phyloP scores from a whole-genome alignment of 768 basidiomycete species.

The Glaciozyma antarctica region DNA sequence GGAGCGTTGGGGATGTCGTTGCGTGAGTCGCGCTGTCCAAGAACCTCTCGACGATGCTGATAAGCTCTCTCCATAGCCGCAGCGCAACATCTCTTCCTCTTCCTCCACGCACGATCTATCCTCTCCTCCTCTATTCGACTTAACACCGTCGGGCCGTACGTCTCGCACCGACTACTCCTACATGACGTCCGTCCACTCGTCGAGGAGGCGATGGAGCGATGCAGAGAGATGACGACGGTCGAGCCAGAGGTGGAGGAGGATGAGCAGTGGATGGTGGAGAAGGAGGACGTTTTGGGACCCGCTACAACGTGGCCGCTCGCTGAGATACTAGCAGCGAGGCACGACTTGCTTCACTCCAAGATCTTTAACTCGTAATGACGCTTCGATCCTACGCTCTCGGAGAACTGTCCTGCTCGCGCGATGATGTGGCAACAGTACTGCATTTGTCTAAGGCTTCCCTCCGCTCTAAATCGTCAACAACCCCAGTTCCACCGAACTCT shows the following conservation, averaged over 20 bases:
- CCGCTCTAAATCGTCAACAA: background rate
- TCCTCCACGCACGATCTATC: constrained; percentile 80
- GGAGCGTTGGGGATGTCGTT: constrained; percentile 52
- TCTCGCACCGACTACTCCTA: constrained; percentile 74
- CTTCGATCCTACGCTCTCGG: too few species aligned
- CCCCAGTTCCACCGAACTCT: constrained; percentile 17
- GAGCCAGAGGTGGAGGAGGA: constrained; percentile 1
- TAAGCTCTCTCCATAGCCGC: constrained; percentile 49
- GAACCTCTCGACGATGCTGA: background rate
- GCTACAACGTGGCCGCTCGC: constrained; percentile 93
- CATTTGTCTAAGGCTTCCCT: background rate
- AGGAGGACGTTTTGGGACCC: constrained; percentile 49
- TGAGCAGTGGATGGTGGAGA: constrained; percentile 22
- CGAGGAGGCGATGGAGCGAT: constrained; percentile 44
- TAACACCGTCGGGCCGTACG: constrained; percentile 86
- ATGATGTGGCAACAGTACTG: too few species aligned
- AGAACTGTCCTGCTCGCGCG: too few species aligned
- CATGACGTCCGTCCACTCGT: constrained; percentile 63
- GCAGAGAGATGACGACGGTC: background rate
- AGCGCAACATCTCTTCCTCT: constrained; percentile 76
- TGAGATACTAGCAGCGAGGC: constrained; percentile 78
- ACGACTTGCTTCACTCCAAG: constrained; percentile 88
- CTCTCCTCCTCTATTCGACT: constrained; percentile 86
- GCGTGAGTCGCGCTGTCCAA: background rate
- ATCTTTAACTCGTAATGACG: constrained; percentile 62